Conservation (phyloP, 345 rosid species). For the Atalantia buxifolia region DNA sequence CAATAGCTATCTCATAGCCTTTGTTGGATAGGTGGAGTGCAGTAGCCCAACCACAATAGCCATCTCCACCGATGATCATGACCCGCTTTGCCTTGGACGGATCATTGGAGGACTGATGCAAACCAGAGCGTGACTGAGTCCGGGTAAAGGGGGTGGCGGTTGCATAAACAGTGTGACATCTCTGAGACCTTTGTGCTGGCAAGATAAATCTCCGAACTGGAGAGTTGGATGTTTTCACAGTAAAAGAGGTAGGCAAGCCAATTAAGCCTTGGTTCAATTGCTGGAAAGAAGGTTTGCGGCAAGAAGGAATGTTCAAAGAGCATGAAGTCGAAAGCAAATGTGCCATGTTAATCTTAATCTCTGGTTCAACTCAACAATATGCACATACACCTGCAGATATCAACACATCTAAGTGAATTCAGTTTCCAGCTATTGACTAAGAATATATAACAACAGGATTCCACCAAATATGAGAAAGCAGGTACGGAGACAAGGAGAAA, state of each 20-base stretch:
- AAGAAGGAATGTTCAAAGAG: conserved; percentile 43
- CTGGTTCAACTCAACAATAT: conserved; percentile 15
- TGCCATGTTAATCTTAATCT: conserved; percentile 44
- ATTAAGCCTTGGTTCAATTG: conserved; percentile 22
- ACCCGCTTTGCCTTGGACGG: conserved; percentile 59
- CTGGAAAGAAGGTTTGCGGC: conserved; percentile 29
- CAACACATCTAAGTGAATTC: not conserved
- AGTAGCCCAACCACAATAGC: conserved; percentile 99
- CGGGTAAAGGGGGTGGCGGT: conserved; percentile 45
- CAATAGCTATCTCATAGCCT: conserved; percentile 81
- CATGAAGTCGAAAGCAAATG: conserved; percentile 59
- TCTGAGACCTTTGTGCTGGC: conserved; percentile 26
- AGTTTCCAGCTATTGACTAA: not conserved
- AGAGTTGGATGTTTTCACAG: conserved; percentile 31
- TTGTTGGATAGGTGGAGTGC: conserved; percentile 86
- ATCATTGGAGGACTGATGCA: conserved; percentile 28
- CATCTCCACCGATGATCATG: conserved; percentile 98
- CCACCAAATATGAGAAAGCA: too few species aligned
- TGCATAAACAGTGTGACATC: conserved; percentile 38
- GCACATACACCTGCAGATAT: conserved; percentile 45
- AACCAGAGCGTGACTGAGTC: conserved; percentile 37
- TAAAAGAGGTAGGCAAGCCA: conserved; percentile 27
- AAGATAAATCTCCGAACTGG: conserved; percentile 31
- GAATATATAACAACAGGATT: too few species aligned
- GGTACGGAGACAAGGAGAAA: too few species aligned